Base-by-base conservation (phyloP, 805 yeast genomes). In the Starmerella powellii region DNA sequence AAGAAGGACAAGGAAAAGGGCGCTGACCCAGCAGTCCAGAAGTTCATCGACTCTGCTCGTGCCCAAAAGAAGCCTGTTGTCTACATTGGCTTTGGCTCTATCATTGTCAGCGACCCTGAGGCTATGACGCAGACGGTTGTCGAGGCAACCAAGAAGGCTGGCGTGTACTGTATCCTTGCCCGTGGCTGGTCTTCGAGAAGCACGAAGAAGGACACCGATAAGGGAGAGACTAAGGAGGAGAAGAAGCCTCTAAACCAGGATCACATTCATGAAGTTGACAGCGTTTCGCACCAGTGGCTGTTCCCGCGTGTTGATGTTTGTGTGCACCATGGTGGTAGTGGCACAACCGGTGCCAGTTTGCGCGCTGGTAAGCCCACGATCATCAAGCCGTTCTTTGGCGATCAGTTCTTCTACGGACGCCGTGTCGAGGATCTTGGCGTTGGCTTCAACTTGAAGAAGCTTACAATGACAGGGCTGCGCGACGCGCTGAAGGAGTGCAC, bases 301-400 rank as follows among this genome's bases (percentile, higher is more conserved):
- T 88, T 88, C 61, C 80, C 88, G 0, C 76, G 74, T 47, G 66
- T 88, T 34, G 95, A 88, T 62, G 95, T 88, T 0, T 94, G 94
- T 0, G 95, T 88, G 3, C 97, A 88, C 58, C 97, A 88, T 58
- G 97, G 97, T 31, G 97, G 97, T 0, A 80, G 94, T 0, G 97
- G 97, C 1, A 84, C 96, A 0, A 88, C 96, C 0, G 97, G 97
- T 6, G 95, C 95, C 0, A 72, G 93, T 2, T 59, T 88, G 41
- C 67, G 87, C 47, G 80, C 82, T 12, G 97, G 97, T 0, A 60
- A 81, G 26, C 96, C 97, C 1, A 85, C 94, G 0, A 71, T 88
- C 27, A 76, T 88, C 53, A 88, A 87, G 59, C 97, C 97, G 2
- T 88, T 88, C 56, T 88, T 88, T 59, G 97, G 95, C 0, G 97